Evolutionary conservation across 2,329 filamentous ascomycete species (phyloP), one percentile per base, ranked within the genome.

Genomic region (Xylariaceae sp.): DNA sequence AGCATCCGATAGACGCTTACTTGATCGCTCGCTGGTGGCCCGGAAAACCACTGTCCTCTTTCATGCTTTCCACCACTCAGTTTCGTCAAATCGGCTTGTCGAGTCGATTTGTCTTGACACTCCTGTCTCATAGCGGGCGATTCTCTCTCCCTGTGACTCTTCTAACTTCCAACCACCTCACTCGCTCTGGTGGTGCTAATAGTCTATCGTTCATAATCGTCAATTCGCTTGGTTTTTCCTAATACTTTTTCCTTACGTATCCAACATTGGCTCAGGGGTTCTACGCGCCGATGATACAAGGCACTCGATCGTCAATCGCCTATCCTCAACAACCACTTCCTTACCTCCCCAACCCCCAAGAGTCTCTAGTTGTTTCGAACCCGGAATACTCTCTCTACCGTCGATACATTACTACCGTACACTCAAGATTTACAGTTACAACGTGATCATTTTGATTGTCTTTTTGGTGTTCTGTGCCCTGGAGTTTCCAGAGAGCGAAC

Each of bases 151-250:
- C 18, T 44, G 20, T 61, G 56, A 18, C 41, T 61, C 50, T 65
- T 58, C 58, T 62, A 54, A 58, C 57, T 55, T 53, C 56, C 49
- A 59, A 50, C 57, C 64, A 73, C 76, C 76, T 84, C 83, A 81
- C 76, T 86, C 82, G 82, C 77, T 85, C 74, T 78, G 78, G 78
- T 77, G 76, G 74, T 68, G 33, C 54, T 58, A 45, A 57, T 59
- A 57, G 60, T 66, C 65, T 68, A 65, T 70, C 63, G 60, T 64
- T 67, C 65, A 63, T 67, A 64, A 63, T 67, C 45, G 21, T 51
- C 47, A 21, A 27, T 23, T 30, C n/a, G 33, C 56, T 58, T 60
- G 21, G 50, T 46, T 57, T 60, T 36, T 44, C 48, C 58, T 62
- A 42, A 57, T 58, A 57, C 57, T 37, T 50, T 49, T 51, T 57